Base-by-base conservation (phyloP, 192 early-diverging fungal species). In the Linnemannia elongata region DNA sequence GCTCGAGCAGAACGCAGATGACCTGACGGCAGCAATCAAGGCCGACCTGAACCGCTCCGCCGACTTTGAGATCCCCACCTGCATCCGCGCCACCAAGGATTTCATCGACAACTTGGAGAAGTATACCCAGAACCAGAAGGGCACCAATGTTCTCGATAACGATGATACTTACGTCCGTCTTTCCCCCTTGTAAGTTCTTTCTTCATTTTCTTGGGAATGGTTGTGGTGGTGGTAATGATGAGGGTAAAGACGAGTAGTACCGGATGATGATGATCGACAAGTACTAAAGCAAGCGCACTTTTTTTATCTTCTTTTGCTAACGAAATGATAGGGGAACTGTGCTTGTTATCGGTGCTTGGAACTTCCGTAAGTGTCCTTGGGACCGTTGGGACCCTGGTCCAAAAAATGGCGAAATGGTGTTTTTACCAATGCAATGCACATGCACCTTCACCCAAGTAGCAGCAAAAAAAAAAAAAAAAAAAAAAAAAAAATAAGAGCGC, bases 31-130 rank as follows among this genome's bases (percentile, higher is more conserved):
- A 1, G 92, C 93, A 4, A 79, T 95, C 42, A 72, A 78, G 42
- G 70, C 82, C 44, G 95, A 96, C 82, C 72, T 96, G 84, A 87
- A 87, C 77, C 93, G 92, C 69, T 82, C 91, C 22, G 69, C 55
- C 33, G 80, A 81, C 41, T 55, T 60, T 42, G 85, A 87, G 42
- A 63, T 87, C 42, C 72, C 79, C 17, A 60, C 49, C 9, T 66
- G 38, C 24, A 69, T 63, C n/a, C 39, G 60, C 13, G 71, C 72
- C 36, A 57, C 41, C 72, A 68, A 81, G 4, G 35, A 33, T 17
- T 78, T 71, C 39, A 69, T 87, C 35, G 36, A 81, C 4, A 81
- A 87, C 52, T 72, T 87, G 12, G 85, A 87, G 55, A 33, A 13
- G 3, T 33, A 78, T n/a, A 69, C 75, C 13, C 35, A 77, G 49